Conservation (phyloP, 768 basidiomycete genomes). For the Phanerochaete sordida region DNA sequence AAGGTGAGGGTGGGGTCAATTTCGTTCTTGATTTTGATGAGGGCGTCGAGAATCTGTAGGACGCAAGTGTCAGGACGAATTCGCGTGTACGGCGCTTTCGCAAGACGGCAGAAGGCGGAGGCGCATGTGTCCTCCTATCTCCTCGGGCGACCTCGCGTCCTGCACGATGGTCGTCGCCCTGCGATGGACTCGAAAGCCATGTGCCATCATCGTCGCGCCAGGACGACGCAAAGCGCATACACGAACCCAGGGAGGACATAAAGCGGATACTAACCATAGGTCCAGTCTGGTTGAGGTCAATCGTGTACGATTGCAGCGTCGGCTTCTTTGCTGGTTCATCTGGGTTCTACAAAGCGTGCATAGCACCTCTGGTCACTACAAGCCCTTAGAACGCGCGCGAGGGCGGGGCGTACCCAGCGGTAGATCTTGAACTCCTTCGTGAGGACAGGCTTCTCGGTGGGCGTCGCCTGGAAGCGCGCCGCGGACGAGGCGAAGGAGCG, state of each 20-base stretch:
- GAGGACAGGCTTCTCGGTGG: conserved; percentile 62
- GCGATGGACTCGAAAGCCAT: not conserved
- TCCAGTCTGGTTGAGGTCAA: conserved; percentile 92
- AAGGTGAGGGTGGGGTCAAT: conserved; percentile 96
- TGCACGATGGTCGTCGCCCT: not conserved
- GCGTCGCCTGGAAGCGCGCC: conserved; percentile 36
- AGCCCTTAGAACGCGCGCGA: not conserved
- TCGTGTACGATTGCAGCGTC: conserved; percentile 80
- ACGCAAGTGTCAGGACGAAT: not conserved
- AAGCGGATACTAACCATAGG: conserved; percentile 69
- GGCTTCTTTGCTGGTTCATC: conserved; percentile 94
- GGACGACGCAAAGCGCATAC: too few species aligned
- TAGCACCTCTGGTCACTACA: conserved; percentile 1
- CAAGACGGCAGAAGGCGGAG: not conserved
- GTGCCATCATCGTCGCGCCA: not conserved
- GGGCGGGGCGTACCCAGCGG: conserved; percentile 80
- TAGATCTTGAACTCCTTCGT: conserved; percentile 98
- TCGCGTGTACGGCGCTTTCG: not conserved
- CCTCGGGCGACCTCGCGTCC: not conserved
- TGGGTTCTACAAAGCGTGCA: conserved; percentile 65
- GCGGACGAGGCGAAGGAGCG: conserved; percentile 30
- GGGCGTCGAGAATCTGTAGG: conserved; percentile 73
- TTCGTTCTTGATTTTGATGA: conserved; percentile 99
- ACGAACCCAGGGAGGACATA: not conserved
- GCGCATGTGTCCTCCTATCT: not conserved